Base-by-base conservation (phyloP, 495 filamentous ascomycete species). In the Xylaria longipes region DNA sequence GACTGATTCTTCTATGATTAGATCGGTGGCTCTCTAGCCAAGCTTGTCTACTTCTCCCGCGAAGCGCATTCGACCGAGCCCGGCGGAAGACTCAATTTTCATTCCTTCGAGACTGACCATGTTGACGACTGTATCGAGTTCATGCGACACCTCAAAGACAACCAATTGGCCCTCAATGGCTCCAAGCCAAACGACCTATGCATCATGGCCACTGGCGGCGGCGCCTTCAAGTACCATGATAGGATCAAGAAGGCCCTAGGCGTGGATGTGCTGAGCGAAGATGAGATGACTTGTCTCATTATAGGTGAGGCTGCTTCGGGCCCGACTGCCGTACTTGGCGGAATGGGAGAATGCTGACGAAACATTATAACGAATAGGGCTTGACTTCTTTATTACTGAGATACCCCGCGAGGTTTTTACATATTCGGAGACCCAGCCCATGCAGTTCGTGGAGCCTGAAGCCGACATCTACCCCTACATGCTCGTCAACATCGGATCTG, bases 221-320 rank as follows among this genome's bases (percentile, higher is more conserved):
- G 96, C 15, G 93, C 96, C 6, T 98, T 91, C 84, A 97, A 97
- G 78, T 98, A 90, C 82, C 97, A 98, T 77, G 94, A 98, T 76
- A 91, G 89, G 82, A 91, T 98, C 73, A 91, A 90, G 76, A 87
- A 94, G 50, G 87, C 88, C 3, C 83, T 99, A 41, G 91, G 91
- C 5, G 91, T 98, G 20, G 91, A 97, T 75, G 94, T 99, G 56
- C 81, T 95, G 71, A 86, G 94, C 29, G 97, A 98, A 79, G 96
- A 99, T 76, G 96, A 99, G 81, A 99, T 99, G 97, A 94, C 97
- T 81, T 99, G 96, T 80, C 83, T 99, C 63, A 99, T 99, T 74
- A 96, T 94, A 66, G 95, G 94, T 93, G 25, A 72, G 3, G 60
- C 63, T 57, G 39, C 27, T 56, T 45, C 17, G 31, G 39, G 56